Base-by-base conservation (phyloP, 1,284 basidiomycete genomes). In the Leucoagaricus sp. region DNA sequence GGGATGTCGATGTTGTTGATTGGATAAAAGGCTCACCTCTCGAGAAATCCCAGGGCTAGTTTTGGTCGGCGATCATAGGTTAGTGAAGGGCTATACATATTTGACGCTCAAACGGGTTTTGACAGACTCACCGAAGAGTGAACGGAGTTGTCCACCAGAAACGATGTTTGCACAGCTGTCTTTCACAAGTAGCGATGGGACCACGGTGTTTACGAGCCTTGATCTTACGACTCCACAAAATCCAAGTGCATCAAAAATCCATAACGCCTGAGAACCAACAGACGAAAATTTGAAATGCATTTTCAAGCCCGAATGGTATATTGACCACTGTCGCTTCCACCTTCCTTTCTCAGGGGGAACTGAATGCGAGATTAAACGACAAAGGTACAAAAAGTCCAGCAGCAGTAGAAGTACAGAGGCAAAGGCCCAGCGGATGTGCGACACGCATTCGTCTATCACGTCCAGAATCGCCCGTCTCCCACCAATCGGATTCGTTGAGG, bases 141-240 rank as follows among this genome's bases (percentile, higher is more conserved):
- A 69, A 44, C 76, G 75, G 55, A 85, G 71, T 58, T 86, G 84
- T 26, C 70, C 69, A 58, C 84, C 86, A 65, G 84, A 83, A 15
- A 78, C 73, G 10, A 82, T 63, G 3, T 68, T 71, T 4, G 40
- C 55, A 61, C 84, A 85, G 10, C 66, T 63, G 19, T 65, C 66
- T 41, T 64, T 64, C 29, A 68, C 60, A 49, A 81, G 70, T 36
- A 83, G 55, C 7, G 66, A 66, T 1, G 81, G 79, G 28, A 81
- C 63, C 6, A 78, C 73, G 33, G 70, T 69, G 59, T 81, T 79
- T 45, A 85, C 64, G 13, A 79, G 66, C 0, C 75, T 77, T 3
- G 81, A 73, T 46, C 80, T 79, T 12, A 81, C 71, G 23, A 84
- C n/a, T 72, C 84, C 84, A 86, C 38, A 83, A 72, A 17, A 77